Base-by-base conservation (phyloP, 2,329 filamentous ascomycete genomes). In the Neofusicoccum ribis region DNA sequence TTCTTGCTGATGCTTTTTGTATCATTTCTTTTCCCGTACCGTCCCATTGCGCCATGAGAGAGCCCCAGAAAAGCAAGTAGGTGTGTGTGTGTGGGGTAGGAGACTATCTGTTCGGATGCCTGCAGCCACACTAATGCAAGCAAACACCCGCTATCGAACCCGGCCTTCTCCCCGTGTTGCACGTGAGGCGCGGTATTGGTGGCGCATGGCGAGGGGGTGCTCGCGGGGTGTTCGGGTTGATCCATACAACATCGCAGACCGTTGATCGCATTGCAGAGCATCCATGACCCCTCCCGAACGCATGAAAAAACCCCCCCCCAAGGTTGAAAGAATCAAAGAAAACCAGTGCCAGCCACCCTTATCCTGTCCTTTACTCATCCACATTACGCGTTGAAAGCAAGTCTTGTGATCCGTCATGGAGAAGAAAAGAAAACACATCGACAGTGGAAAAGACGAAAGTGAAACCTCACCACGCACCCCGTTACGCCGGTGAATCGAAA, bases 21-120 rank as follows among this genome's bases (percentile, higher is more conserved):
- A 46, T 59, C 54, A 23, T 59, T 59, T 59, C 54, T 59, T 59
- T 59, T 59, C 39, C 39, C 54, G 54, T 59, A 23, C 54, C 54
- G 54, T 59, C 54, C 54, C 54, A 36, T 20, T 41, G 20, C 52
- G 52, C 20, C 52, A 6, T 41, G 39, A 51, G n/a, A 41, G 34
- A 58, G 37, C 52, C 37, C 23, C n/a, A 39, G 20, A 36, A 59
- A 59, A 49, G n/a, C 17, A 46, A 46, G 41, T 23, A 56, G 17
- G n/a, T n/a, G 0, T 14, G 9, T 41, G 51, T 41, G 15, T 46
- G 39, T 20, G 54, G 15, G 43, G 23, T 9, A 41, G 8, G 23
- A 59, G 15, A 59, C 39, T 17, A 36, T 44, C 27, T 17, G 52
- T 43, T 58, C 52, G 52, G 37, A 59, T 59, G 39, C 41, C 15